Percentiles rank a stretch among this genome's conserved stretches.
Evolutionary conservation across 192 early-diverging fungal species (phyloP).

Genomic region (Rhizoclosmatium sp.): DNA sequence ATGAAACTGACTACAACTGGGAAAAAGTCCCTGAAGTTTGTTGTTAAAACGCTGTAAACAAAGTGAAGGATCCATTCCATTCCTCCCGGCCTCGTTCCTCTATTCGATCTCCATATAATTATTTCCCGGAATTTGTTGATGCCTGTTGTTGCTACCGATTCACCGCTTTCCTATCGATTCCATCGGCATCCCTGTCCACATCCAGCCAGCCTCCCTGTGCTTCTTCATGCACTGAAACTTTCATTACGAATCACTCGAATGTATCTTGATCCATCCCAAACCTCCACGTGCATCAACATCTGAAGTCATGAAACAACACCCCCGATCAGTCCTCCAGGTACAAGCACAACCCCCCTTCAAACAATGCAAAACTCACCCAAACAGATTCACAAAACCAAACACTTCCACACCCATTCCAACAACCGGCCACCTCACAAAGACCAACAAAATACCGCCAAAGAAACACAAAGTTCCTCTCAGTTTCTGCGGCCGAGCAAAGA

Average conservation of each 20-base stretch:
- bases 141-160: too few relatives aligned
- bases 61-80: background rate
- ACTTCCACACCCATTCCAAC: slow-evolving; percentile 88
- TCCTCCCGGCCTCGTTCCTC: background rate
- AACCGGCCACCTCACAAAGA: slow-evolving; percentile 90
- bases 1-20: slow-evolving; percentile 90
- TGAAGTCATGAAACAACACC: background rate
- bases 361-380: slow-evolving; percentile 73
- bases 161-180: too few relatives aligned
- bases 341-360: background rate
- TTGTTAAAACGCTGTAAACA: background rate
- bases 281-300: background rate
- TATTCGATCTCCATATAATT: background rate
- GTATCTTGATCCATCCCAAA: too few relatives aligned
- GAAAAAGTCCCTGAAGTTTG: slow-evolving; percentile 89
- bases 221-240: too few relatives aligned
- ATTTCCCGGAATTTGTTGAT: too few relatives aligned
- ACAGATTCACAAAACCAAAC: slow-evolving; percentile 97
- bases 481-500: slow-evolving; percentile 88
- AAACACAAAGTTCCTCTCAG: slow-evolving; percentile 89
- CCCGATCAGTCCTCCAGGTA: background rate
- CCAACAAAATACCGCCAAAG: slow-evolving; percentile 85
- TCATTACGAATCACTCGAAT: too few relatives aligned
- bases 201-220: too few relatives aligned
- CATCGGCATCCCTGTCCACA: too few relatives aligned